Evolutionary conservation across 192 early-diverging fungal genomes (phyloP).

Genomic region (Lobosporangium transversale): DNA sequence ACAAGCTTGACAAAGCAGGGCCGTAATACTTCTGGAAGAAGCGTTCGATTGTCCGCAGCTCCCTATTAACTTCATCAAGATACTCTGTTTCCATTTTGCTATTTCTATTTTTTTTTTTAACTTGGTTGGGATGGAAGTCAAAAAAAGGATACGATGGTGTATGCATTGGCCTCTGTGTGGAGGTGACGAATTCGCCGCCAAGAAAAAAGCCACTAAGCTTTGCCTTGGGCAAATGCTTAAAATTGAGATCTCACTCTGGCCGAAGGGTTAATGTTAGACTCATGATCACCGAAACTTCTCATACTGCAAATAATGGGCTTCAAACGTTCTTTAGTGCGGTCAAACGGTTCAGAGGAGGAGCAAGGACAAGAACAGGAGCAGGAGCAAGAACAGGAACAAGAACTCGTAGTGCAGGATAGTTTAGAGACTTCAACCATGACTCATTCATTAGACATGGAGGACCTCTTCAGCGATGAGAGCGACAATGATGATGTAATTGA

Average conservation of each 20-base stretch:
- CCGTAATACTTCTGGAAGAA: conserved; percentile 7
- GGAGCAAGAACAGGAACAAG: no score
- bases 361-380: no score
- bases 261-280: no score
- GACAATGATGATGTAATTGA: conserved; percentile 37
- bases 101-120: neutral
- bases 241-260: no score
- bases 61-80: conserved; percentile 19
- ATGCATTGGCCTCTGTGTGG: neutral
- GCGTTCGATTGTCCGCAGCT: conserved; percentile 17
- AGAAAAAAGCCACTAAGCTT: no score
- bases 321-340: neutral
- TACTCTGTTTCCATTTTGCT: conserved; percentile 25
- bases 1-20: neutral
- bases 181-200: no score
- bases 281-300: no score
- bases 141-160: neutral
- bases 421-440: neutral
- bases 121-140: neutral
- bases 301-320: no score
- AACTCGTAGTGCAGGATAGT: neutral
- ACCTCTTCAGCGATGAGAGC: conserved; percentile 35
- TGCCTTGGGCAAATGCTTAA: no score
- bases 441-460: conserved; percentile 12
- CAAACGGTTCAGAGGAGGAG: neutral